Conservation (phyloP, 1,139 yeast genomes). For the Geotrichum candidum region DNA sequence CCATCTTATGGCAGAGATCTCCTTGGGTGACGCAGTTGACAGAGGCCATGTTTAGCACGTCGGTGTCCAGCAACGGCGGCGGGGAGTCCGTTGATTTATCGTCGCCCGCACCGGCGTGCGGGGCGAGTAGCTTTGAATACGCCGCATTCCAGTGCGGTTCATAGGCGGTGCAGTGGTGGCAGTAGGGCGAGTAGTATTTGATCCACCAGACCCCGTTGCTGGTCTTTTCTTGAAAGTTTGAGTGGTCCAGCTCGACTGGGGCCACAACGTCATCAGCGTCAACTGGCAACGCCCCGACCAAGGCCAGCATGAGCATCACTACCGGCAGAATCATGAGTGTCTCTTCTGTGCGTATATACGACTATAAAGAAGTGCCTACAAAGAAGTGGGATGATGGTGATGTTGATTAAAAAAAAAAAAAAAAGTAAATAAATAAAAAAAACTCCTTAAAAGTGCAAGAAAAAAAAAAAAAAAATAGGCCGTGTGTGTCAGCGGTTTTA, state of each 20-base stretch:
- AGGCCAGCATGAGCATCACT: not conserved
- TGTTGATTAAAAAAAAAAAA: too few species aligned
- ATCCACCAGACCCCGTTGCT: conserved; percentile 36
- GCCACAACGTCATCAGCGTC: not conserved
- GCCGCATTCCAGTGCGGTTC: conserved; percentile 38
- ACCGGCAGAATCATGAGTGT: not conserved
- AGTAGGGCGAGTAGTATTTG: conserved; percentile 40
- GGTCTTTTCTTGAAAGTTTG: conserved; percentile 14
- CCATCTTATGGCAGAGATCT: conserved; percentile 35
- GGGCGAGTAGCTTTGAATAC: conserved; percentile 16
- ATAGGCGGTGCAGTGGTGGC: conserved; percentile 36
- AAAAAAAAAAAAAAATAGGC: too few species aligned
- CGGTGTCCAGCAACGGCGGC: conserved; percentile 18
- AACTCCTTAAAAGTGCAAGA: not conserved
- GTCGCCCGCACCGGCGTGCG: not conserved
- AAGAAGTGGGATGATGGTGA: not conserved
- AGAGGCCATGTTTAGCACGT: conserved; percentile 34
- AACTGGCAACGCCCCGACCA: not conserved
- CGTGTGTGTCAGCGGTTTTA: not conserved
- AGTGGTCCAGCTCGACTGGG: conserved; percentile 9
- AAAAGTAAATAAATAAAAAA: too few species aligned
- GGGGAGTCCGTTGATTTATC: not conserved
- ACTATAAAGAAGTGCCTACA: too few species aligned
- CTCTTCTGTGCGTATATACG: not conserved
- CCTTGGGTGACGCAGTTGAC: conserved; percentile 40